Conservation (phyloP, 1,139 yeast genomes). For the Magnusiomyces paraingens region DNA sequence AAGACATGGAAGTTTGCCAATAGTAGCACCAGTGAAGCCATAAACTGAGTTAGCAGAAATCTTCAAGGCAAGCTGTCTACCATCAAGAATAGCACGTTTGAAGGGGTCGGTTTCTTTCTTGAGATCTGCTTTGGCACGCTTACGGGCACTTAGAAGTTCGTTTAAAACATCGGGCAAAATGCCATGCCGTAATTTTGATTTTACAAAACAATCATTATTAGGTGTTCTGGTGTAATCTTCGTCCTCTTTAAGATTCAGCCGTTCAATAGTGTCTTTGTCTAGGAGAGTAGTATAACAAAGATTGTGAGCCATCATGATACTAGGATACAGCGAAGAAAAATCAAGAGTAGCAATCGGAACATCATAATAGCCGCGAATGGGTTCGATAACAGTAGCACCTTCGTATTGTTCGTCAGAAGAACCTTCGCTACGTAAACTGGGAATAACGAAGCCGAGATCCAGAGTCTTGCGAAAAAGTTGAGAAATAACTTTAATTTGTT, state of each 20-base stretch:
- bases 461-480: slow-evolving; percentile 90
- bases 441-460: slow-evolving; percentile 78
- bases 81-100: slow-evolving; percentile 86
- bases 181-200: slow-evolving; percentile 63
- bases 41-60: slow-evolving; percentile 97
- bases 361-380: slow-evolving; percentile 89
- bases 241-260: slow-evolving; percentile 55
- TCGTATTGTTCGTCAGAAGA: slow-evolving; percentile 84
- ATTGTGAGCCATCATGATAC: slow-evolving; percentile 99
- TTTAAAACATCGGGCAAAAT: slow-evolving; percentile 85
- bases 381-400: slow-evolving; percentile 99
- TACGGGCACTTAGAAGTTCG: slow-evolving; percentile 86
- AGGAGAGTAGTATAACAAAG: slow-evolving; percentile 88
- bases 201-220: slow-evolving; percentile 71
- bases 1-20: slow-evolving; percentile 93
- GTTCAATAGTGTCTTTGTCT: slow-evolving; percentile 60
- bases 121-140: slow-evolving; percentile 82
- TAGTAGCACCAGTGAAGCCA: slow-evolving; percentile 98
- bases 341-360: slow-evolving; percentile 97
- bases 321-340: slow-evolving; percentile 95
- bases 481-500: slow-evolving; percentile 94
- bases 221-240: slow-evolving; percentile 86
- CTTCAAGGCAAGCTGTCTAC: slow-evolving; percentile 93
- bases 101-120: slow-evolving; percentile 94
- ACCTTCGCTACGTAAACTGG: slow-evolving; percentile 82